A percentile compares a stretch with the other conserved stretches of the same genome.
These are phyloP conservation scores for Venturia aucupariae DNA, from an alignment of 2,329 filamentous ascomycete species.

Conservation along the genomic window DNA sequence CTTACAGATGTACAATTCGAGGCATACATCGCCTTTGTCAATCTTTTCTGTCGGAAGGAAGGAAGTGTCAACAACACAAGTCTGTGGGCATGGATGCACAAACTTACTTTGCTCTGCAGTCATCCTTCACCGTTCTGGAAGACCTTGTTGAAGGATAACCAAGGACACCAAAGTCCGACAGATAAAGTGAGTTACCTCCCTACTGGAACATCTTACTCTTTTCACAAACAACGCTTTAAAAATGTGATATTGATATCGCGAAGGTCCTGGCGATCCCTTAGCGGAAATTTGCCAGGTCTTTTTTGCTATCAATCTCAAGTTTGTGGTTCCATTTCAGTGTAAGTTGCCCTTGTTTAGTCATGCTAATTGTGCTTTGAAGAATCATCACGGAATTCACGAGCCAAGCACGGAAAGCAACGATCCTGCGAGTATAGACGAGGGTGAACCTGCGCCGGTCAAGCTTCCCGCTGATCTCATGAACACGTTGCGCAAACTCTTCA, in stretches of 20 bases:
- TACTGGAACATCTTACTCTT: no score
- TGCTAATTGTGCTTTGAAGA: neutral
- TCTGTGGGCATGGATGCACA: conserved; percentile 47
- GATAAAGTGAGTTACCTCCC: neutral
- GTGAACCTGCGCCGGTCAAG: conserved; percentile 21
- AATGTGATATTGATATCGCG: no score
- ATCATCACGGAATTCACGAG: neutral
- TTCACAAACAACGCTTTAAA: no score
- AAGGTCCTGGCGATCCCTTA: no score
- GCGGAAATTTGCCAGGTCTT: no score
- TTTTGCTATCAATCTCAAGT: neutral
- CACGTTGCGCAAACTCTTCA: conserved; percentile 17
- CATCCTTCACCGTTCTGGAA: conserved; percentile 44
- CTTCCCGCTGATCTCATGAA: conserved; percentile 12
- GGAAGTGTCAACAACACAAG: conserved; percentile 25
- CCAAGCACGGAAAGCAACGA: conserved; percentile 1
- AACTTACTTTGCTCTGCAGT: conserved; percentile 47
- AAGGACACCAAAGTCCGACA: neutral
- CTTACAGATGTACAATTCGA: conserved; percentile 55
- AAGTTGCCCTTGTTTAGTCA: neutral
- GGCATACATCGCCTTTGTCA: conserved; percentile 51
- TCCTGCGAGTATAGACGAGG: neutral
- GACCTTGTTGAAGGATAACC: neutral
- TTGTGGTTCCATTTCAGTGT: no score
- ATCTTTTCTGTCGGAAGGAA: conserved; percentile 24